These are phyloP conservation scores for Udeniomyces megalosporus DNA, from an alignment of 768 basidiomycete genomes.

Conservation along the genomic window DNA sequence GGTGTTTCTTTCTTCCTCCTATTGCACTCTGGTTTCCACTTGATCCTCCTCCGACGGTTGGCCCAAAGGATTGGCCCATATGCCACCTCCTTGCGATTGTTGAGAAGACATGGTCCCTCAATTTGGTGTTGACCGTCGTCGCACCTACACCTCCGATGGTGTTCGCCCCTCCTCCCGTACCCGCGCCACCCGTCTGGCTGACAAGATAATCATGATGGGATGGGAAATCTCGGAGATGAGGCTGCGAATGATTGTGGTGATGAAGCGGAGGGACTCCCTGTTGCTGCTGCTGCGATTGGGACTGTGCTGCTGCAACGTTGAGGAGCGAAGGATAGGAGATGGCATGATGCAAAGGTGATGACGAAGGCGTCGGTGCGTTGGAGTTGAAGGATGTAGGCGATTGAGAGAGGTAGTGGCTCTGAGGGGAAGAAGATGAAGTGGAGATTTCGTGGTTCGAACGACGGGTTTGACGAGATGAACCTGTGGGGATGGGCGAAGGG, in stretches of 20 bases:
- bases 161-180: neutral
- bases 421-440: neutral
- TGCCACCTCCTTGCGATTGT: conserved; percentile 37
- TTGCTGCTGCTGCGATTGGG: neutral
- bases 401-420: neutral
- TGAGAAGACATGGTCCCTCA: conserved; percentile 91
- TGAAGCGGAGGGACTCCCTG: neutral
- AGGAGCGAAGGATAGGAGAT: neutral
- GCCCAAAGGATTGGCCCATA: neutral
- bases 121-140: conserved; percentile 78
- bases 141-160: conserved; percentile 68
- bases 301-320: neutral
- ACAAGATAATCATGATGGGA: conserved; percentile 4
- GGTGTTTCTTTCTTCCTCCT: no score
- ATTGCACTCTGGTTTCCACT: neutral
- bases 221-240: conserved; percentile 1
- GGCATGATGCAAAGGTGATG: neutral
- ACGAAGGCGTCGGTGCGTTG: neutral
- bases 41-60: neutral
- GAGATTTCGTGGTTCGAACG: neutral
- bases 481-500: neutral
- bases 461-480: neutral
- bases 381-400: neutral
- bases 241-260: neutral
- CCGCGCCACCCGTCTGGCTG: neutral